These are phyloP conservation scores for Cladosporium sp. DNA, from an alignment of 2,329 filamentous ascomycete genomes.

Conservation along the genomic window DNA sequence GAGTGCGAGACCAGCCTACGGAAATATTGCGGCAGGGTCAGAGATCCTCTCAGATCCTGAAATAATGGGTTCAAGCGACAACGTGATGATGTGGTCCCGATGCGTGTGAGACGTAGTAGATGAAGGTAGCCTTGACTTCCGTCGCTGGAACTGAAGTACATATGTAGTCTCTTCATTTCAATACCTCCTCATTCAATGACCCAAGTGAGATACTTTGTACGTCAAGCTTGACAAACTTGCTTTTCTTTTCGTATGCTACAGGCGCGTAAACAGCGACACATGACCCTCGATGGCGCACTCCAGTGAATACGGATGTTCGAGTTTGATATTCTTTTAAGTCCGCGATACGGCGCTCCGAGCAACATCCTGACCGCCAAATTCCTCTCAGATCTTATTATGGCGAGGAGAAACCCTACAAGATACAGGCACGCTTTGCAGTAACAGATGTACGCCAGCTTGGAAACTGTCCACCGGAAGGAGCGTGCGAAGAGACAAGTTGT, in stretches of 20 bases:
- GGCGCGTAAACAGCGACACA: neutral
- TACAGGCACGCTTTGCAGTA: neutral
- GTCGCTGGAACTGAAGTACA: neutral
- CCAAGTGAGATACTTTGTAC: neutral
- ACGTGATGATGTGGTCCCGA: neutral
- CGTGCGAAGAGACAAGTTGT: neutral
- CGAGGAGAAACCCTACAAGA: neutral
- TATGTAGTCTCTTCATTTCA: neutral
- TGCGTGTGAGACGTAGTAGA: neutral
- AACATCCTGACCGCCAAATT: neutral
- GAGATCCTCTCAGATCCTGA: neutral
- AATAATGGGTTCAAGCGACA: neutral
- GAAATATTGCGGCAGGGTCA: constrained; percentile 18
- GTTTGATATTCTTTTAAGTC: neutral
- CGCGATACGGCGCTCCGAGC: neutral
- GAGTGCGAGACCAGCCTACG: neutral
- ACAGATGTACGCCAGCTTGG: neutral
- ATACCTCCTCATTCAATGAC: too few relatives aligned
- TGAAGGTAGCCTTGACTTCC: neutral
- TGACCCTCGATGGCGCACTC: neutral
- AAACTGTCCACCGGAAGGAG: neutral
- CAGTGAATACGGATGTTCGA: neutral
- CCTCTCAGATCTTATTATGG: neutral
- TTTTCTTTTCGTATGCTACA: neutral
- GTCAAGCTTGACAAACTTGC: neutral